Percentiles rank a stretch among this genome's conserved stretches.
Evolutionary conservation across 2,329 filamentous ascomycete species (phyloP).

Genomic region (Ascochyta viciae-villosae): DNA sequence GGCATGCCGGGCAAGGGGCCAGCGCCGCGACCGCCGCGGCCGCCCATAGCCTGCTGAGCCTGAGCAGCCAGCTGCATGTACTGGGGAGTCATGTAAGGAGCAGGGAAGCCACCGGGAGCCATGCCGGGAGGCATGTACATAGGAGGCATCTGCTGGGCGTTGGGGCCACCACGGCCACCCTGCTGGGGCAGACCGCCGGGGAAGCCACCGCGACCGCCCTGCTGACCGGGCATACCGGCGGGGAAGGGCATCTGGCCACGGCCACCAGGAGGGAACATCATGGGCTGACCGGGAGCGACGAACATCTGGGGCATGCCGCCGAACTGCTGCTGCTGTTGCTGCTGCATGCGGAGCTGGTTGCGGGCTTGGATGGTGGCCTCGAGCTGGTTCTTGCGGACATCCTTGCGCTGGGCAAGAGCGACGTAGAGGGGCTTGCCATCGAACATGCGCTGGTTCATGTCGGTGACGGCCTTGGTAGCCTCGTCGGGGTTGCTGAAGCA

Average conservation of each 20-base stretch:
- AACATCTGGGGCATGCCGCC: constrained; percentile 74
- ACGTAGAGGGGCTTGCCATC: constrained; percentile 97
- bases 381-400: constrained; percentile 98
- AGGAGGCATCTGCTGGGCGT: constrained; percentile 80
- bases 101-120: constrained; percentile 72
- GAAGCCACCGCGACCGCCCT: constrained; percentile 86
- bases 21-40: constrained; percentile 67
- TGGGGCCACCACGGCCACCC: constrained; percentile 83
- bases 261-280: constrained; percentile 62
- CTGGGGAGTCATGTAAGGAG: constrained; percentile 78
- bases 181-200: constrained; percentile 80
- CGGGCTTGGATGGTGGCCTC: constrained; percentile 99
- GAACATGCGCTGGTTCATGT: constrained; percentile 99
- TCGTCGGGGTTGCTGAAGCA: constrained; percentile 99
- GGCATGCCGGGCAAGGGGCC: constrained; percentile 68
- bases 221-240: constrained; percentile 69
- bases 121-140: constrained; percentile 78
- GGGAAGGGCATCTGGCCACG: constrained; percentile 69
- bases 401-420: constrained; percentile 97
- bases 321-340: constrained; percentile 75
- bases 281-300: constrained; percentile 84
- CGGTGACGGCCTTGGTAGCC: constrained; percentile 97
- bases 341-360: constrained; percentile 98
- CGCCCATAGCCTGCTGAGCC: constrained; percentile 62
- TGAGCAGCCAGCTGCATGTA: constrained; percentile 83